phyloP scores from a whole-genome alignment of 2,329 filamentous ascomycete genomes.

The Beauveria scarabaeidicola region DNA sequence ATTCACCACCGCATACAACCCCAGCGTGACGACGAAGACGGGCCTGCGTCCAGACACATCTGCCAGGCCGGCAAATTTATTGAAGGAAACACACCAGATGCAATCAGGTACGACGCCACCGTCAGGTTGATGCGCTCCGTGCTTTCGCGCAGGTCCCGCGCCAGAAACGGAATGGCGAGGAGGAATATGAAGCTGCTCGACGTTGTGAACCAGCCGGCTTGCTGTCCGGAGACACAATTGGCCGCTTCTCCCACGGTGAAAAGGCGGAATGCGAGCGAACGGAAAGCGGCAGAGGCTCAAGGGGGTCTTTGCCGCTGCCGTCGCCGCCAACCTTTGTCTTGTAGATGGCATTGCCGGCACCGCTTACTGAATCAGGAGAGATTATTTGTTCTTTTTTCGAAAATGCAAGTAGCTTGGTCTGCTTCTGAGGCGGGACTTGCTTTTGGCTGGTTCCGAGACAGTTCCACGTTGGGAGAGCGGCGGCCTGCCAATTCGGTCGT shows the following conservation, averaged over 20 bases:
- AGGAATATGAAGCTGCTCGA: conserved; percentile 21
- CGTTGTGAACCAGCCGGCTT: conserved; percentile 19
- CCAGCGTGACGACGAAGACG: conserved; percentile 35
- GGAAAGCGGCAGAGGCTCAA: neutral
- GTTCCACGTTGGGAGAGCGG: no score
- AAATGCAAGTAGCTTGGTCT: no score
- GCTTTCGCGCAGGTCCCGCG: conserved; percentile 15
- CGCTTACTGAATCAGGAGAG: no score
- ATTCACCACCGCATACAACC: conserved; percentile 34
- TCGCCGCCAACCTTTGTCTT: no score
- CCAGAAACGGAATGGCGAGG: conserved; percentile 17
- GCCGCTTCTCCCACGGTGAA: conserved; percentile 12
- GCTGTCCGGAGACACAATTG: conserved; percentile 13
- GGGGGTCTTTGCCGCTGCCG: no score
- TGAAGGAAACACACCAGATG: conserved; percentile 27
- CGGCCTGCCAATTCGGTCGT: no score
- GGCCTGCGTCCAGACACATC: conserved; percentile 38
- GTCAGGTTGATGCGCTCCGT: conserved; percentile 25
- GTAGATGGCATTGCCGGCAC: no score
- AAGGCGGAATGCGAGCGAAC: conserved; percentile 8
- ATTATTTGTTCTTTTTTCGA: no score
- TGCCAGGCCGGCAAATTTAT: conserved; percentile 14
- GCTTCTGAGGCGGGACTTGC: no score
- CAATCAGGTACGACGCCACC: conserved; percentile 32
- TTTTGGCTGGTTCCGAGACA: no score